Conservation (phyloP, 2,329 filamentous ascomycete genomes). For the Bipolaris bicolor region DNA sequence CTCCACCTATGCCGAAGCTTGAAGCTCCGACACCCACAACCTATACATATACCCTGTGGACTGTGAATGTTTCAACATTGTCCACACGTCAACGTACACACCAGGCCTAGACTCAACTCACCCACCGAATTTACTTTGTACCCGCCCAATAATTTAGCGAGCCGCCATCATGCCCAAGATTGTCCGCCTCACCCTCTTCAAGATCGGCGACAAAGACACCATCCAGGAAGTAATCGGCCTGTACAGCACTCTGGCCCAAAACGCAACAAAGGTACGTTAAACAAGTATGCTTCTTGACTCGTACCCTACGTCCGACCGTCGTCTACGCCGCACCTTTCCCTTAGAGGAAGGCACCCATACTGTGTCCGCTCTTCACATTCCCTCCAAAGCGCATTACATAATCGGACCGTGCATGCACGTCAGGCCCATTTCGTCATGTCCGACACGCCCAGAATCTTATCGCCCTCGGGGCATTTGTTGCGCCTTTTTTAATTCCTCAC, state of each 20-base stretch:
- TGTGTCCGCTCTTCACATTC: slow-evolving; percentile 19
- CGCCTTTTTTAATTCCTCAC: background rate
- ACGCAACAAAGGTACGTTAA: slow-evolving; percentile 45
- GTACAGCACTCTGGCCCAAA: slow-evolving; percentile 42
- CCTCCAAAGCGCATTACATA: slow-evolving; percentile 4
- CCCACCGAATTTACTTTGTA: background rate
- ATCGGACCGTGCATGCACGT: slow-evolving; percentile 21
- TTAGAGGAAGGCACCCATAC: slow-evolving; percentile 12
- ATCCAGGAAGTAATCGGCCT: slow-evolving; percentile 40
- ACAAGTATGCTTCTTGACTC: slow-evolving; percentile 10
- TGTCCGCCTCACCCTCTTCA: slow-evolving; percentile 48
- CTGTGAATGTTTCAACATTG: too few relatives aligned
- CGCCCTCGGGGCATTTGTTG: slow-evolving; percentile 16
- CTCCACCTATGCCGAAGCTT: slow-evolving; percentile 30
- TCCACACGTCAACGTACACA: background rate
- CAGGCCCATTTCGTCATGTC: slow-evolving; percentile 25
- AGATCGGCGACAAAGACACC: slow-evolving; percentile 38
- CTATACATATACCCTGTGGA: slow-evolving; percentile 5
- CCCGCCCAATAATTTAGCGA: slow-evolving; percentile 5
- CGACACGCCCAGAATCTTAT: slow-evolving; percentile 18
- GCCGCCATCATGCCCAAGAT: slow-evolving; percentile 40
- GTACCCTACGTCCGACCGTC: background rate
- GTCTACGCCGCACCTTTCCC: background rate
- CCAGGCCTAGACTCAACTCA: background rate
- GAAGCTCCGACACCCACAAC: slow-evolving; percentile 10